These are phyloP conservation scores for Penicillium canescens DNA, from an alignment of 495 filamentous ascomycete species.

Conservation along the genomic window DNA sequence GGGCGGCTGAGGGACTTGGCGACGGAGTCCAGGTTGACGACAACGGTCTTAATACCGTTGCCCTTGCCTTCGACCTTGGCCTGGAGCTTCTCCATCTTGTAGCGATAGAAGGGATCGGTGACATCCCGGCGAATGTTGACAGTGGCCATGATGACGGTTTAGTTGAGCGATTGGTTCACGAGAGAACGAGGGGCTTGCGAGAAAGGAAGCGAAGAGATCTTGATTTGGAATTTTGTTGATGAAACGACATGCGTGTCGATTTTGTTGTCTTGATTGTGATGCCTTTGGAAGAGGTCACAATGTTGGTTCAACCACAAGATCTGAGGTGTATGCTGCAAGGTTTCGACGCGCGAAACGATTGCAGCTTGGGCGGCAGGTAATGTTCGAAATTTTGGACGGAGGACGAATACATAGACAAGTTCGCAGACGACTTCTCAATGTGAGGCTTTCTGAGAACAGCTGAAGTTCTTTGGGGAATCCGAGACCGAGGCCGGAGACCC, in stretches of 20 bases:
- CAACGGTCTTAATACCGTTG: slow-evolving; percentile 93
- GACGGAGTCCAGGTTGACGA: slow-evolving; percentile 96
- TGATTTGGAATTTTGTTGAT: slow-evolving; percentile 41
- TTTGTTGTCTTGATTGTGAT: slow-evolving; percentile 42
- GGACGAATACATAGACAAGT: slow-evolving; percentile 82
- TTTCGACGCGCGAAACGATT: slow-evolving; percentile 88
- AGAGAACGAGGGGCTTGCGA: slow-evolving; percentile 22
- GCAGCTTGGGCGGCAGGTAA: slow-evolving; percentile 89
- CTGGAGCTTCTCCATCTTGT: slow-evolving; percentile 98
- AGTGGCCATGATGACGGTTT: slow-evolving; percentile 73
- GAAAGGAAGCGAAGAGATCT: slow-evolving; percentile 39
- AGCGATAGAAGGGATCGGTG: slow-evolving; percentile 98
- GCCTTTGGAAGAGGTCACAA: slow-evolving; percentile 29
- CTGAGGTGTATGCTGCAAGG: slow-evolving; percentile 80
- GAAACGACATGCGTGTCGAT: slow-evolving; percentile 57
- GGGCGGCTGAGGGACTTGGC: slow-evolving; percentile 90
- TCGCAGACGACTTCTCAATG: slow-evolving; percentile 32
- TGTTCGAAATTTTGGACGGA: slow-evolving; percentile 72
- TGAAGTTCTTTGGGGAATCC: slow-evolving; percentile 33
- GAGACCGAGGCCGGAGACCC: slow-evolving; percentile 32
- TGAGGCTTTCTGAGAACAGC: slow-evolving; percentile 44
- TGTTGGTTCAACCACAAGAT: slow-evolving; percentile 76
- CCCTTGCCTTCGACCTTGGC: slow-evolving; percentile 99
- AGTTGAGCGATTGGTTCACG: slow-evolving; percentile 15
- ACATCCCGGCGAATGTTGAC: slow-evolving; percentile 99